These are phyloP conservation scores for Cryptosporidium felis DNA, from an alignment of 169 alveolate genomes.

Conservation along the genomic window DNA sequence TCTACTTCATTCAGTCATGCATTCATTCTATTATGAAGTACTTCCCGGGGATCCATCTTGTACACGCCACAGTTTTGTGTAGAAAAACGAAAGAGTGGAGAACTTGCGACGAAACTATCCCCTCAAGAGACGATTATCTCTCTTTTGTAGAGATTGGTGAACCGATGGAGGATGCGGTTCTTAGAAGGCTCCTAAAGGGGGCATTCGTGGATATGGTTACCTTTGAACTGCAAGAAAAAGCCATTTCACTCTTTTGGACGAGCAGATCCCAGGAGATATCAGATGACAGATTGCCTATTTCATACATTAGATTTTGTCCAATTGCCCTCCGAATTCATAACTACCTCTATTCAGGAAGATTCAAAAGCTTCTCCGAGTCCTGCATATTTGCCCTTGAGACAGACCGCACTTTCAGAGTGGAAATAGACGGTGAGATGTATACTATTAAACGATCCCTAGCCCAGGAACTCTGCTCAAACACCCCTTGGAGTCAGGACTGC, in stretches of 20 bases:
- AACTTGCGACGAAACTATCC: slow-evolving; percentile 26
- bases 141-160: not conserved
- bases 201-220: slow-evolving; percentile 49
- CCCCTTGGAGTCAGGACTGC: slow-evolving; percentile 52
- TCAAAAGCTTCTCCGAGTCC: slow-evolving; percentile 24
- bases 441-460: slow-evolving; percentile 23
- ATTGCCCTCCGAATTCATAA: slow-evolving; percentile 13
- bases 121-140: not conserved
- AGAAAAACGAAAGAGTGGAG: slow-evolving; percentile 61
- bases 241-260: slow-evolving; percentile 16
- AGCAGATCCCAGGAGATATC: not conserved
- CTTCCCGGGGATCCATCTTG: slow-evolving; percentile 38
- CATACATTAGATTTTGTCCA: slow-evolving; percentile 28
- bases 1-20: slow-evolving; percentile 49
- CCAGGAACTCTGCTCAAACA: slow-evolving; percentile 22
- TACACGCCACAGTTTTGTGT: slow-evolving; percentile 48
- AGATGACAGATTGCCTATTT: slow-evolving; percentile 13
- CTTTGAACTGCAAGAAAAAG: slow-evolving; percentile 38
- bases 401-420: slow-evolving; percentile 9
- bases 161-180: not conserved
- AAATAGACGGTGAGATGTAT: slow-evolving; percentile 40
- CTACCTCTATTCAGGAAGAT: slow-evolving; percentile 4
- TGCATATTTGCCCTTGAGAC: slow-evolving; percentile 17
- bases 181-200: slow-evolving; percentile 33
- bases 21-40: slow-evolving; percentile 7